phyloP scores from a whole-genome alignment of 129 eudicot genomes.

The Oenanthe sinensis region DNA sequence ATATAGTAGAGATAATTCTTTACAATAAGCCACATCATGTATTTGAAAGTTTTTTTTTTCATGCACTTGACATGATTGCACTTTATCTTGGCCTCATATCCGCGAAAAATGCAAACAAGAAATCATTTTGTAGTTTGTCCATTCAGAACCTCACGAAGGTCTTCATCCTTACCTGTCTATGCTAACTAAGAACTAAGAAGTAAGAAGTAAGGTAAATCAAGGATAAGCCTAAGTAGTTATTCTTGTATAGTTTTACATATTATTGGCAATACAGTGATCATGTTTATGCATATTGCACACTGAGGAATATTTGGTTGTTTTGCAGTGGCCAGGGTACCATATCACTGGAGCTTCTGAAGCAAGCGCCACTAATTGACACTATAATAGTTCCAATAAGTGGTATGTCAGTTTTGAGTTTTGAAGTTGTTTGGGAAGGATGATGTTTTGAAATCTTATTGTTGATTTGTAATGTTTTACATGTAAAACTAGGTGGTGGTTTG shows the following conservation, averaged over 20 bases:
- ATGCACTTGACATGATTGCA: background rate
- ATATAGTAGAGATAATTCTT: background rate
- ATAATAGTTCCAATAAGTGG: slow-evolving; percentile 92
- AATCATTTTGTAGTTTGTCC: background rate
- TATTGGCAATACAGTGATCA: background rate
- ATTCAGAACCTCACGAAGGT: background rate
- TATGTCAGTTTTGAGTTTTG: slow-evolving; percentile 15
- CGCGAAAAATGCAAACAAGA: background rate
- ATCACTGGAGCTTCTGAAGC: slow-evolving; percentile 79
- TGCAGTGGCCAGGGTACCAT: slow-evolving; percentile 92
- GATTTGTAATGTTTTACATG: slow-evolving; percentile 8
- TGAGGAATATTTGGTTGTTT: background rate
- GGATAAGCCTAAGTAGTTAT: background rate
- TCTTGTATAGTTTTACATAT: background rate
- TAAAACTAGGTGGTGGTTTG: slow-evolving; percentile 73
- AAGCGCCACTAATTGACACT: slow-evolving; percentile 76
- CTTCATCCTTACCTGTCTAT: background rate
- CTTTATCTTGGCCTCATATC: background rate
- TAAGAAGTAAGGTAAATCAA: background rate
- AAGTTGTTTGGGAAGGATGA: background rate
- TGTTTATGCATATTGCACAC: background rate
- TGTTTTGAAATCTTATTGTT: background rate
- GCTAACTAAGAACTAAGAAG: no score
- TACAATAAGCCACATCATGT: background rate
- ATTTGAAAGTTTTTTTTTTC: background rate